Percentiles rank a stretch among this genome's conserved stretches.
These are phyloP conservation scores for Penicillium chermesinum DNA, from an alignment of 495 filamentous ascomycete genomes.

Conservation along the genomic window DNA sequence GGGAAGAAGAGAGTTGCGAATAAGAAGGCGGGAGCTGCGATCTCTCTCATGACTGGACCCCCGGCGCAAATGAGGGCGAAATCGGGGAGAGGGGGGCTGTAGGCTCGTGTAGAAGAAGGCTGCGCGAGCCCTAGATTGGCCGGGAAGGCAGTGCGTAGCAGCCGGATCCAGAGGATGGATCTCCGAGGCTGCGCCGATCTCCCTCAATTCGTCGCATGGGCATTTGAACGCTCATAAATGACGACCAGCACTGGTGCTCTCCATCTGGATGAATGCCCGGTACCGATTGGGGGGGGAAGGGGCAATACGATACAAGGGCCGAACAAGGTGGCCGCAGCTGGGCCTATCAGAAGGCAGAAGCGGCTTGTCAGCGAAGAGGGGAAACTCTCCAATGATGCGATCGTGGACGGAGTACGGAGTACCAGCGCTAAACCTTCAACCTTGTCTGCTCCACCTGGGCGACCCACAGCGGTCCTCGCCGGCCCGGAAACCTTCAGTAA, in stretches of 20 bases:
- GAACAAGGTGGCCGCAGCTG: slow-evolving; percentile 10
- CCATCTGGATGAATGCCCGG: slow-evolving; percentile 18
- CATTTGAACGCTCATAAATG: slow-evolving; percentile 20
- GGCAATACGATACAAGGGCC: slow-evolving; percentile 28
- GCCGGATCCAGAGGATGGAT: slow-evolving; percentile 19
- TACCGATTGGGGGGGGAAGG: slow-evolving; percentile 10
- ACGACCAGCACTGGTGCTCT: slow-evolving; percentile 23
- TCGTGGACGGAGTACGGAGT: too few species aligned
- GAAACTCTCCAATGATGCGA: slow-evolving; percentile 17
- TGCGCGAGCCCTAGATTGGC: slow-evolving; percentile 1
- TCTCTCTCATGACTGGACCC: slow-evolving; percentile 15
- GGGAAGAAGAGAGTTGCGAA: slow-evolving; percentile 11
- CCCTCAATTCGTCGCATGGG: background rate
- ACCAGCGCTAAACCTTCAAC: too few species aligned
- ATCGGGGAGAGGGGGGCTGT: background rate
- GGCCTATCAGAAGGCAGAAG: slow-evolving; percentile 22
- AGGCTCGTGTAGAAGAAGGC: too few species aligned
- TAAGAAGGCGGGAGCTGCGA: slow-evolving; percentile 10
- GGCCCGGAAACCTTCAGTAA: slow-evolving; percentile 29
- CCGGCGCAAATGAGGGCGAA: background rate
- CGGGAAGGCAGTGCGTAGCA: slow-evolving; percentile 10
- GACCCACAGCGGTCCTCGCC: slow-evolving; percentile 30
- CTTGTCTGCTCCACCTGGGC: background rate
- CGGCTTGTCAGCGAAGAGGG: slow-evolving; percentile 17
- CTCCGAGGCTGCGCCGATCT: slow-evolving; percentile 6